Evolutionary conservation across 352 stramenopile genomes (phyloP).

Genomic region (Pythium oligandrum): DNA sequence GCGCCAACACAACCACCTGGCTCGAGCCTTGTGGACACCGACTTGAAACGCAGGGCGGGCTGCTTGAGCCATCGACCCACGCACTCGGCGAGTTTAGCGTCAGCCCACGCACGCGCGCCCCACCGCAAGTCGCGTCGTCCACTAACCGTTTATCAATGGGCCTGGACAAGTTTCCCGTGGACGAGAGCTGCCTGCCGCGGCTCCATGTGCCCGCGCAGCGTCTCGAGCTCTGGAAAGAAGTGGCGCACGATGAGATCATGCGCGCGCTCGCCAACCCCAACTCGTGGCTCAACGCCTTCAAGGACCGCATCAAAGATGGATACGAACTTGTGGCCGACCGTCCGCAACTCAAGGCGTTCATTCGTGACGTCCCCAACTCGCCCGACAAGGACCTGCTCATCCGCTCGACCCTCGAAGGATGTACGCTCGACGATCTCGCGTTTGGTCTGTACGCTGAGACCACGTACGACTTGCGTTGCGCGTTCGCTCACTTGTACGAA

Average conservation of each 20-base stretch:
- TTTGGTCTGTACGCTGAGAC: constrained; percentile 27
- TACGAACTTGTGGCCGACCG: constrained; percentile 27
- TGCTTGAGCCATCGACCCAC: too few relatives aligned
- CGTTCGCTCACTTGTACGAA: constrained; percentile 37
- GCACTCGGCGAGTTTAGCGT: too few relatives aligned
- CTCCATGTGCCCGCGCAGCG: constrained; percentile 14
- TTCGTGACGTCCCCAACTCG: constrained; percentile 21
- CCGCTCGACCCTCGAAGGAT: constrained; percentile 22
- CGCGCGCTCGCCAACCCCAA: constrained; percentile 24
- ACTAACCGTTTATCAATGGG: constrained; percentile 6
- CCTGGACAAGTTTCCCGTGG: constrained; percentile 21
- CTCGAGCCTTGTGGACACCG: too few relatives aligned
- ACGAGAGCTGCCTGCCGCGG: constrained; percentile 22
- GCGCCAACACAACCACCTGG: too few relatives aligned
- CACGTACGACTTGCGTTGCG: constrained; percentile 28
- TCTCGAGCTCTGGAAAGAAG: constrained; percentile 23
- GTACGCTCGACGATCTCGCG: constrained; percentile 32
- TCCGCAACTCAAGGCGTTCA: constrained; percentile 25
- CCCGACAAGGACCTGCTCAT: constrained; percentile 31
- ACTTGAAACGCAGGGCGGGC: too few relatives aligned
- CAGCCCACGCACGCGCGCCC: too few relatives aligned
- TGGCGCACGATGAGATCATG: constrained; percentile 26
- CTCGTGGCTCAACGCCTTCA: constrained; percentile 38
- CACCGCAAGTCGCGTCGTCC: background rate
- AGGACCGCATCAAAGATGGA: constrained; percentile 23